A percentile compares a stretch with the other conserved stretches of the same genome.
These are phyloP conservation scores for Neonectria coccinea DNA, from an alignment of 2,329 filamentous ascomycete genomes.

Conservation along the genomic window DNA sequence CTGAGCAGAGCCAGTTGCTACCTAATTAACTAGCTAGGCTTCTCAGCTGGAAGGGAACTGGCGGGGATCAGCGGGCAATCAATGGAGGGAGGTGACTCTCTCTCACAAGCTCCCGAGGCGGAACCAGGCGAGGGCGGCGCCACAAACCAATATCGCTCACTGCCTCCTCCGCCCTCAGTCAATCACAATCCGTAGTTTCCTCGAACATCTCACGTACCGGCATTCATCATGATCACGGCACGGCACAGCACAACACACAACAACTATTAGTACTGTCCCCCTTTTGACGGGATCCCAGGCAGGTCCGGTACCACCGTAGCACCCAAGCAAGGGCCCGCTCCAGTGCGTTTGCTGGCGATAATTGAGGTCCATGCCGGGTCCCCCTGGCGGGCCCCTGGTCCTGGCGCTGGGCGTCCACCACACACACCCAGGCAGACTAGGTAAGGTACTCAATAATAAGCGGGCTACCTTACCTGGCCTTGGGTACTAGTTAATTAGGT, in stretches of 20 bases:
- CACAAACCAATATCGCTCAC: background rate
- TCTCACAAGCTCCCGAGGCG: constrained; percentile 7
- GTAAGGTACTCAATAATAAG: constrained; percentile 3
- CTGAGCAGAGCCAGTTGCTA: background rate
- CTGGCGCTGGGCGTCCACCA: constrained; percentile 40
- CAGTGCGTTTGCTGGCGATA: constrained; percentile 38
- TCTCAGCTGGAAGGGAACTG: background rate
- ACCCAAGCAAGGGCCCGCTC: constrained; percentile 32
- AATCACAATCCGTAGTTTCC: background rate
- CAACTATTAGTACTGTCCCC: constrained; percentile 6
- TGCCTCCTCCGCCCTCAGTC: no score
- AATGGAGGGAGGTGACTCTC: background rate
- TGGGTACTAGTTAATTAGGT: no score
- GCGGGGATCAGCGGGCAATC: background rate
- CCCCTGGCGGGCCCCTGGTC: constrained; percentile 33
- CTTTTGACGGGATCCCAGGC: constrained; percentile 8
- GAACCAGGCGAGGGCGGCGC: background rate
- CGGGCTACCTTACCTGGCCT: constrained; percentile 23
- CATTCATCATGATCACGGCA: background rate
- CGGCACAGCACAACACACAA: constrained; percentile 1
- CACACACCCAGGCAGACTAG: constrained; percentile 9
- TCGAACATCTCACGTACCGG: background rate
- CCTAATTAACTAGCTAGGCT: background rate
- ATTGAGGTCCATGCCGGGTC: constrained; percentile 33
- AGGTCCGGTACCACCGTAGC: background rate